Evolutionary conservation across 2,329 filamentous ascomycete genomes (phyloP), one percentile per base, ranked within the genome.

Genomic region (Spiromastix sp.): DNA sequence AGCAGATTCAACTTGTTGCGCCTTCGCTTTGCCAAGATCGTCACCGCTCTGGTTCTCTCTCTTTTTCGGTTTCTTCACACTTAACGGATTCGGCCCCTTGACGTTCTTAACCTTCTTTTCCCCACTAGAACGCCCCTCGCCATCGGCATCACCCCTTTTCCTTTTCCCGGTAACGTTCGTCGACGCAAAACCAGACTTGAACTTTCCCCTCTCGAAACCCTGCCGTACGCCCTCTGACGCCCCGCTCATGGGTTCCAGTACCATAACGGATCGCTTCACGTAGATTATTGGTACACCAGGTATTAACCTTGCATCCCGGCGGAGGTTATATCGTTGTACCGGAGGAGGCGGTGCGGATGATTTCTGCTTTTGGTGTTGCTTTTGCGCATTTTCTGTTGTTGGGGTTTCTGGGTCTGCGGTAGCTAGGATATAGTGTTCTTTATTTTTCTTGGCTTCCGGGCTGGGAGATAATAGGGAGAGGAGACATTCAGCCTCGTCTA

Each of bases 261-360:
- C 57, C 65, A 68, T 68, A 5, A 68, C 64, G 11, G 64, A 67
- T 30, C 66, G 55, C 50, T 68, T 68, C 20, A 69, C 66, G 46
- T 67, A 69, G 28, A 69, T 59, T 18, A 68, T 62, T 11, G 66
- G 66, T 20, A 68, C 64, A 32, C 66, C 66, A 10, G 63, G 63
- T 8, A 68, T 61, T 12, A 56, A 46, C 27, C 66, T 54, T 30
- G 63, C 63, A 8, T 48, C 50, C 7, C 53, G 46, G 10, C 65
- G 50, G 17, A 69, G 49, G 19, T 55, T 61, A 41, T 56, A 56
- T 49, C 52, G 53, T 37, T 47, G 48, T 8, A 42, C 37, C 17
- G 42, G 34, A 26, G 30, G 41, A 15, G 17, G 37, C 32, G 16
- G 29, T 15, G 49, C 38, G 38, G 47, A 44, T 24, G 50, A 22